Percentiles rank a stretch among this genome's conserved stretches.
Conservation (phyloP, 1,139 yeast genomes). For the Kazachstania sp. region DNA sequence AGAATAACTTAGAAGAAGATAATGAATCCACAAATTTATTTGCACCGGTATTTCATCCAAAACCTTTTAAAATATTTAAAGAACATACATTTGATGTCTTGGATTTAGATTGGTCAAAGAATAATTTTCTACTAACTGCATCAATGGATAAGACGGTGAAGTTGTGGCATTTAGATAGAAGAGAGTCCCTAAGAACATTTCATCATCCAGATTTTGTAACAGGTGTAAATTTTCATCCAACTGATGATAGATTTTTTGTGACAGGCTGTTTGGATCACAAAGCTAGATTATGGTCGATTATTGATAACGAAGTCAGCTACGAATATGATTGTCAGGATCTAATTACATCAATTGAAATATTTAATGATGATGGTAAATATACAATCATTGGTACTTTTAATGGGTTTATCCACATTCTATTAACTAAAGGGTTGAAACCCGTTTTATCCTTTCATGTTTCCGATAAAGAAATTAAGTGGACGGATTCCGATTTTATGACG, state of each 20-base stretch:
- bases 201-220: slow-evolving; percentile 77
- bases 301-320: slow-evolving; percentile 52
- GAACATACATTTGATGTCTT: slow-evolving; percentile 69
- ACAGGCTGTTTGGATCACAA: slow-evolving; percentile 77
- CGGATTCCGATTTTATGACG: not conserved
- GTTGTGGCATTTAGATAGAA: slow-evolving; percentile 76
- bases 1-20: not conserved
- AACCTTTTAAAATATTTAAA: slow-evolving; percentile 50
- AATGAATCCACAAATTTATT: slow-evolving; percentile 24
- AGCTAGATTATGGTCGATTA: slow-evolving; percentile 75
- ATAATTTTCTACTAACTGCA: slow-evolving; percentile 69
- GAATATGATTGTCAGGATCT: slow-evolving; percentile 28
- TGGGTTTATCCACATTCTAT: slow-evolving; percentile 58
- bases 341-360: slow-evolving; percentile 25
- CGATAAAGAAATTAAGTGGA: slow-evolving; percentile 22
- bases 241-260: slow-evolving; percentile 78
- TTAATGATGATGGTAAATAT: slow-evolving; percentile 40
- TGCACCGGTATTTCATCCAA: slow-evolving; percentile 77
- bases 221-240: slow-evolving; percentile 71
- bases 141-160: slow-evolving; percentile 81
- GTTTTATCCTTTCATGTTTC: slow-evolving; percentile 48
- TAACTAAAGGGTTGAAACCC: slow-evolving; percentile 55
- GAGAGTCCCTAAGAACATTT: slow-evolving; percentile 55
- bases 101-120: slow-evolving; percentile 81
- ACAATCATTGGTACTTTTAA: slow-evolving; percentile 75